phyloP scores from a whole-genome alignment of 129 eudicot genomes.

The Chrysanthemum seticuspe region DNA sequence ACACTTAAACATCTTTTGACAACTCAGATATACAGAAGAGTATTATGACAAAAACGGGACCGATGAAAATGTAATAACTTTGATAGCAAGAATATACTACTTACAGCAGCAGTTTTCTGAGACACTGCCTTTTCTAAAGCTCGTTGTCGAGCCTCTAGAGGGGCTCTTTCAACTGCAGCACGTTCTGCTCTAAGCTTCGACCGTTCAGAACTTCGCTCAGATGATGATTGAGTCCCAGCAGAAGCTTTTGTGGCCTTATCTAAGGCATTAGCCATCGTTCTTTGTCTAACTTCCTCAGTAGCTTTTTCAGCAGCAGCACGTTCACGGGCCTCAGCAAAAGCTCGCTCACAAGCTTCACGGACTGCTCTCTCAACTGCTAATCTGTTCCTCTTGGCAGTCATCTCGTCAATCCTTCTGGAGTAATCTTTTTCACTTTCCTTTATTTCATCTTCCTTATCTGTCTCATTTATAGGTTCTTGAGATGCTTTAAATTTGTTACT shows the following conservation, averaged over 20 bases:
- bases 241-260: conserved; percentile 65
- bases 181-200: conserved; percentile 87
- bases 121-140: conserved; percentile 87
- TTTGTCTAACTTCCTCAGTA: conserved; percentile 67
- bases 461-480: conserved; percentile 12
- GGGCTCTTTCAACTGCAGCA: conserved; percentile 97
- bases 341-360: conserved; percentile 97
- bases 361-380: conserved; percentile 86
- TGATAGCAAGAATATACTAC: conserved; percentile 39
- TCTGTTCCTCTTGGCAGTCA: conserved; percentile 56
- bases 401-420: conserved; percentile 40
- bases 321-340: conserved; percentile 77
- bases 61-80: background rate
- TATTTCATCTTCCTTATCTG: conserved; percentile 31
- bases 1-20: too few relatives aligned
- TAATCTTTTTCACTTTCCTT: conserved; percentile 40
- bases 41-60: conserved; percentile 8
- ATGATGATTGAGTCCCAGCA: conserved; percentile 25
- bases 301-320: conserved; percentile 93
- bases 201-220: conserved; percentile 50
- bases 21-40: background rate
- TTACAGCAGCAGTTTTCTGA: conserved; percentile 42
- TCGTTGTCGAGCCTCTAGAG: conserved; percentile 96
- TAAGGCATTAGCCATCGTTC: conserved; percentile 65
- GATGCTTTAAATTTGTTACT: conserved; percentile 27